These are phyloP conservation scores for Phialophora tarda DNA, from an alignment of 2,329 filamentous ascomycete genomes.

Conservation along the genomic window DNA sequence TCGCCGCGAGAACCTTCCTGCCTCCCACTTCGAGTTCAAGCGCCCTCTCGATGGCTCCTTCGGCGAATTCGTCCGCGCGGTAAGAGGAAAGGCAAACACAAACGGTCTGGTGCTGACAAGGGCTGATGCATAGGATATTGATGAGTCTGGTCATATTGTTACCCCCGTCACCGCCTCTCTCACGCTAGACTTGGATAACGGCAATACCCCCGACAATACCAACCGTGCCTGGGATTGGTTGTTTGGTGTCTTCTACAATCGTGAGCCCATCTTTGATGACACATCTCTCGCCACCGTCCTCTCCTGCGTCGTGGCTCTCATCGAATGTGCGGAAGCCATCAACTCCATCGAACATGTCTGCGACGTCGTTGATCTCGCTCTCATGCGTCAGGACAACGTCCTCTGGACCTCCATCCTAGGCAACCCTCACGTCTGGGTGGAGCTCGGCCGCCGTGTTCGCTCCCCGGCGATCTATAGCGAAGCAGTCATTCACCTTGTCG, in stretches of 20 bases:
- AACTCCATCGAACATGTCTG: constrained; percentile 51
- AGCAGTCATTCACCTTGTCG: constrained; percentile 43
- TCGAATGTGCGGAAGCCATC: constrained; percentile 56
- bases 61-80: constrained; percentile 34
- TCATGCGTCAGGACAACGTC: constrained; percentile 54
- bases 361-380: constrained; percentile 54
- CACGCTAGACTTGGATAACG: constrained; percentile 46
- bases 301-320: constrained; percentile 49
- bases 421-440: constrained; percentile 54
- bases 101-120: constrained; percentile 16
- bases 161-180: constrained; percentile 29
- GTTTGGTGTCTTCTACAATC: constrained; percentile 55
- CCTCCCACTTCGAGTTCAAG: constrained; percentile 39
- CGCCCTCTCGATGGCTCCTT: neutral
- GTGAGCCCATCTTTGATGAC: constrained; percentile 49
- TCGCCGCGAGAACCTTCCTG: constrained; percentile 38
- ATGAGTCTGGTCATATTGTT: constrained; percentile 42
- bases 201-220: constrained; percentile 35
- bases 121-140: constrained; percentile 43
- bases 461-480: constrained; percentile 51
- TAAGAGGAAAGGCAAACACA: constrained; percentile 22
- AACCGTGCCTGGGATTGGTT: constrained; percentile 51
- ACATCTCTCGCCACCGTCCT: constrained; percentile 48
- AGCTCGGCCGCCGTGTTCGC: constrained; percentile 53
- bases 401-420: constrained; percentile 53